phyloP scores from a whole-genome alignment of 2,329 filamentous ascomycete species.

The Paraphaeosphaeria sporulosa region DNA sequence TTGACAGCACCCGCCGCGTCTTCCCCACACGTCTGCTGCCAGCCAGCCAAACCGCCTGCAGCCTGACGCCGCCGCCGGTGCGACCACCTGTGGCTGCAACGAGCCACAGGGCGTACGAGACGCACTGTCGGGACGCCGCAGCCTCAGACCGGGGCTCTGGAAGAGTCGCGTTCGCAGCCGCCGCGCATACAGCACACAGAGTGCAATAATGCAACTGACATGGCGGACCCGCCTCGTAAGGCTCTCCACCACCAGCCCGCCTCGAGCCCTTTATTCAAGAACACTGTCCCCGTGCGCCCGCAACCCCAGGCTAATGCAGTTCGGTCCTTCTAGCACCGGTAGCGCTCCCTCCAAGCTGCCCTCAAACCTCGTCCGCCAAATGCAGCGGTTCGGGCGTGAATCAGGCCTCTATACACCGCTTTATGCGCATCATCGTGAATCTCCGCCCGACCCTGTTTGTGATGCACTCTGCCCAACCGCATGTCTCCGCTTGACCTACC shows the following conservation, averaged over 20 bases:
- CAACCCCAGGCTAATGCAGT: slow-evolving; percentile 46
- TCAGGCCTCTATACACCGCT: slow-evolving; percentile 46
- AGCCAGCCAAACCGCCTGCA: slow-evolving; percentile 25
- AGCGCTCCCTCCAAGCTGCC: slow-evolving; percentile 38
- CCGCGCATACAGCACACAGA: slow-evolving; percentile 24
- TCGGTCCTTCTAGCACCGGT: slow-evolving; percentile 42
- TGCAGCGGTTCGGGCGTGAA: slow-evolving; percentile 34
- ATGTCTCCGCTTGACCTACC: slow-evolving; percentile 20
- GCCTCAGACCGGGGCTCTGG: slow-evolving; percentile 37
- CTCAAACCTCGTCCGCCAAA: slow-evolving; percentile 34
- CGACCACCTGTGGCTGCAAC: slow-evolving; percentile 23
- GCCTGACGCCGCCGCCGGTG: slow-evolving; percentile 27
- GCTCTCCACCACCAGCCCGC: slow-evolving; percentile 24
- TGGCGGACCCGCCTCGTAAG: slow-evolving; percentile 32
- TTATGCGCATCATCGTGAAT: slow-evolving; percentile 42
- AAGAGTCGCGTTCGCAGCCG: too few relatives aligned
- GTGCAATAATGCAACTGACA: slow-evolving; percentile 15
- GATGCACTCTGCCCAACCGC: slow-evolving; percentile 35
- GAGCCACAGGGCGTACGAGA: slow-evolving; percentile 29
- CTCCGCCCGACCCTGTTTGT: slow-evolving; percentile 26
- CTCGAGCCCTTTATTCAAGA: slow-evolving; percentile 34
- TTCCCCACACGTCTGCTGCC: slow-evolving; percentile 23
- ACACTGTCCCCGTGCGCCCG: slow-evolving; percentile 46
- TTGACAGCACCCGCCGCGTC: slow-evolving; percentile 30
- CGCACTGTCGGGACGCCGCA: slow-evolving; percentile 35